phyloP scores from a whole-genome alignment of 2,329 filamentous ascomycete genomes.

The Phaeophleospora eucalypticola region DNA sequence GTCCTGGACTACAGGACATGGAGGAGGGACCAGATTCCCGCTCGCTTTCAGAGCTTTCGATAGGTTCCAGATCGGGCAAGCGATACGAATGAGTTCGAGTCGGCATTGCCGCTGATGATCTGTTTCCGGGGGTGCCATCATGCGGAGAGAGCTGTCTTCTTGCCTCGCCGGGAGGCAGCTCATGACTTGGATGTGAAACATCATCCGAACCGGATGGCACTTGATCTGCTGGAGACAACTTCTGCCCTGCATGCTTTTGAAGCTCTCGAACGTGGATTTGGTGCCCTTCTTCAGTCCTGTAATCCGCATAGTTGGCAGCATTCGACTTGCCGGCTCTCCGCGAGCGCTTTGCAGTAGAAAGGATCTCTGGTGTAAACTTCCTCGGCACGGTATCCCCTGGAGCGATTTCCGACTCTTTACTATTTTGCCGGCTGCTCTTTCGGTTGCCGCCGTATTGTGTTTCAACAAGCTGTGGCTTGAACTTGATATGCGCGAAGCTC shows the following conservation, averaged over 20 bases:
- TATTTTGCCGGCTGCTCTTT: constrained; percentile 20
- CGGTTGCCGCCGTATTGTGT: constrained; percentile 28
- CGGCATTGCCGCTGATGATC: constrained; percentile 31
- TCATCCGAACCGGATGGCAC: constrained; percentile 11
- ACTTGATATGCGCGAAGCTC: constrained; percentile 21
- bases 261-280: constrained; percentile 30
- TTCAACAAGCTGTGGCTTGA: constrained; percentile 34
- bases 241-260: constrained; percentile 25
- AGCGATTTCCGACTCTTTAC: constrained; percentile 13
- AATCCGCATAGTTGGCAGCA: constrained; percentile 59
- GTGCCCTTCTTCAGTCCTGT: constrained; percentile 60
- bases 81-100: constrained; percentile 52
- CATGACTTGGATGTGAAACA: constrained; percentile 11
- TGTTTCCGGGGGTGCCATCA: constrained; percentile 32
- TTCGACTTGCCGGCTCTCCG: constrained; percentile 62
- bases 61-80: constrained; percentile 58
- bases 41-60: constrained; percentile 54
- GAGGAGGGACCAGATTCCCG: constrained; percentile 42
- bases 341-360: constrained; percentile 72
- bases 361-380: constrained; percentile 71
- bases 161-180: constrained; percentile 19
- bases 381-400: constrained; percentile 27
- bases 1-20: constrained; percentile 36
- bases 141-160: constrained; percentile 24
- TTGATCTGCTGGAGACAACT: constrained; percentile 9